Conservation (phyloP, 176 grass and related monocot genomes). For the Aechmea fasciata region DNA sequence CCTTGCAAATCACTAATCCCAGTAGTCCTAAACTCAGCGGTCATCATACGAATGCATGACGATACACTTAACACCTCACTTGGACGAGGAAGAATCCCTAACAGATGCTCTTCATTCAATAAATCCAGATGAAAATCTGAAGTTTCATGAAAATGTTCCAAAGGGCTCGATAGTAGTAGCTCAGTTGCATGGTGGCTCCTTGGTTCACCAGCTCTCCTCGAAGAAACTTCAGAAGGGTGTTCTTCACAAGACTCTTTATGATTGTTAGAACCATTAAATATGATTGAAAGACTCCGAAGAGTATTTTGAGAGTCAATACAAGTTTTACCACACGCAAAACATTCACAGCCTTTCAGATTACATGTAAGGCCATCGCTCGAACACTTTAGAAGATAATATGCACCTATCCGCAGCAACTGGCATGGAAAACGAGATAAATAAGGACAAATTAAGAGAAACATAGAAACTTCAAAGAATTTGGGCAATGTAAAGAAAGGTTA, state of each 20-base stretch:
- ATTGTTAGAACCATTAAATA: slow-evolving; percentile 27
- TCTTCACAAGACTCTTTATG: slow-evolving; percentile 15
- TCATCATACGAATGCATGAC: slow-evolving; percentile 58
- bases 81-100: slow-evolving; percentile 26
- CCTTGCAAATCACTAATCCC: slow-evolving; percentile 28
- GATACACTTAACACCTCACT: slow-evolving; percentile 54
- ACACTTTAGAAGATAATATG: slow-evolving; percentile 79
- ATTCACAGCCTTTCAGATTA: slow-evolving; percentile 31
- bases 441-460: background rate
- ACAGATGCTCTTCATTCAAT: slow-evolving; percentile 17
- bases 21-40: slow-evolving; percentile 16
- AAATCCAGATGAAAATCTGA: slow-evolving; percentile 49
- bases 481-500: background rate
- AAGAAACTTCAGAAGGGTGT: slow-evolving; percentile 28
- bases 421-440: background rate
- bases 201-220: slow-evolving; percentile 18
- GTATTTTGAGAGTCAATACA: slow-evolving; percentile 35
- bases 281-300: slow-evolving; percentile 47
- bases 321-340: slow-evolving; percentile 34
- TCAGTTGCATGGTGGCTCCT: slow-evolving; percentile 25
- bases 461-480: background rate
- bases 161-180: slow-evolving; percentile 34
- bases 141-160: slow-evolving; percentile 27
- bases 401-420: slow-evolving; percentile 53
- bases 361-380: slow-evolving; percentile 16